Percentiles rank a stretch among this genome's conserved stretches.
Conservation (phyloP, 2,329 filamentous ascomycete genomes). For the Aspergillus ochraceus region DNA sequence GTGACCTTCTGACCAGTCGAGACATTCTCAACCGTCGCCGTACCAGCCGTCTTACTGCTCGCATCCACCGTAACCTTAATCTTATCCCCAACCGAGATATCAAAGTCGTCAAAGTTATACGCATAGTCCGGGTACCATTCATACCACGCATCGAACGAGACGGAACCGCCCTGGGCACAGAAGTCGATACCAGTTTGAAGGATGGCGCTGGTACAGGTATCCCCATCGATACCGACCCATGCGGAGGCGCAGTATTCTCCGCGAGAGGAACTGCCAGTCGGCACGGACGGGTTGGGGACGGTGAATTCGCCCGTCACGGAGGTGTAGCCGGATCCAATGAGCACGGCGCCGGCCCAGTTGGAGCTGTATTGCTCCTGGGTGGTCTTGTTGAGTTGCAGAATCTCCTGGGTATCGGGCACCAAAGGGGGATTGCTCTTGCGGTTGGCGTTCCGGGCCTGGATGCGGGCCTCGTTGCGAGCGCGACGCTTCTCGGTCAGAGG, state of each 20-base stretch:
- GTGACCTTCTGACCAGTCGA: slow-evolving; percentile 52
- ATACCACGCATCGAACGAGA: slow-evolving; percentile 58
- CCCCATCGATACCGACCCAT: slow-evolving; percentile 63
- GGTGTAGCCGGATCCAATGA: slow-evolving; percentile 52
- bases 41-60: slow-evolving; percentile 43
- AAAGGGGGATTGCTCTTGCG: slow-evolving; percentile 33
- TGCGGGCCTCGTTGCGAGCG: slow-evolving; percentile 25
- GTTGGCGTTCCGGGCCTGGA: slow-evolving; percentile 25
- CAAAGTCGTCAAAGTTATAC: slow-evolving; percentile 51
- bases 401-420: slow-evolving; percentile 28
- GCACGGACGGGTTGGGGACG: slow-evolving; percentile 49
- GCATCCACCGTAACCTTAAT: slow-evolving; percentile 46
- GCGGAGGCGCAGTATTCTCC: slow-evolving; percentile 41
- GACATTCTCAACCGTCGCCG: slow-evolving; percentile 51
- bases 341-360: slow-evolving; percentile 62
- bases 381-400: slow-evolving; percentile 35
- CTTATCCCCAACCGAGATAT: slow-evolving; percentile 44
- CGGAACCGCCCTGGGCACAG: slow-evolving; percentile 41
- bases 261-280: slow-evolving; percentile 34
- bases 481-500: slow-evolving; percentile 47
- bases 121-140: slow-evolving; percentile 61
- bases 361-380: slow-evolving; percentile 49
- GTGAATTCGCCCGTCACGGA: slow-evolving; percentile 55
- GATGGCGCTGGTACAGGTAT: slow-evolving; percentile 54
- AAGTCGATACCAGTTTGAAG: slow-evolving; percentile 60